Percentiles rank a stretch among this genome's conserved stretches.
These are phyloP conservation scores for Sporobolomyces pararoseus DNA, from an alignment of 768 basidiomycete genomes.

Conservation along the genomic window DNA sequence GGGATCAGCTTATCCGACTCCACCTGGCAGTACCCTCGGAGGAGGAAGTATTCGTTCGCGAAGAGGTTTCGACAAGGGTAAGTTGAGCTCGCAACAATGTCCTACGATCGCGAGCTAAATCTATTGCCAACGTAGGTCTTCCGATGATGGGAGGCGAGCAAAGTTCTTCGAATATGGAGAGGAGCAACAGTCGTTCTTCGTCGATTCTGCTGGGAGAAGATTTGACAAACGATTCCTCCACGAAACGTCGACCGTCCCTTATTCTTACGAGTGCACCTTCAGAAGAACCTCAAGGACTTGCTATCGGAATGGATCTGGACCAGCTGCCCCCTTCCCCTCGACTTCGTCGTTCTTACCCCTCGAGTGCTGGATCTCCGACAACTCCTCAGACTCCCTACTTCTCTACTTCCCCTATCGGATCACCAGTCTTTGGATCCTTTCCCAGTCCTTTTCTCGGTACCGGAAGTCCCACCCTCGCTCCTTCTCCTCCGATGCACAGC, in stretches of 20 bases:
- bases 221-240: background rate
- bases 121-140: background rate
- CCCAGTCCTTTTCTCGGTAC: slow-evolving; percentile 17
- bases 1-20: slow-evolving; percentile 13
- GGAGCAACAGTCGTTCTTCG: background rate
- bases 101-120: background rate
- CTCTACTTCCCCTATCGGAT: slow-evolving; percentile 27
- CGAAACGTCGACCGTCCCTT: slow-evolving; percentile 29
- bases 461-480: slow-evolving; percentile 22
- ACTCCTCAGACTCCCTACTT: slow-evolving; percentile 24
- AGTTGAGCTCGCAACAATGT: background rate
- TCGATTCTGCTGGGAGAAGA: slow-evolving; percentile 35
- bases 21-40: slow-evolving; percentile 14
- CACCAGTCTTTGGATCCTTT: slow-evolving; percentile 16
- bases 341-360: slow-evolving; percentile 18
- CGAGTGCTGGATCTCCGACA: slow-evolving; percentile 23
- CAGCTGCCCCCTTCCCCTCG: slow-evolving; percentile 1
- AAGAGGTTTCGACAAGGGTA: slow-evolving; percentile 18
- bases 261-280: slow-evolving; percentile 36
- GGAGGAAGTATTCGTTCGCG: slow-evolving; percentile 8
- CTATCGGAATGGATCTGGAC: slow-evolving; percentile 23
- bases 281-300: slow-evolving; percentile 29
- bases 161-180: background rate
- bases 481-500: slow-evolving; percentile 14
- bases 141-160: background rate